Evolutionary conservation across 2,329 filamentous ascomycete genomes (phyloP).

Genomic region (Trichoderma sp.): DNA sequence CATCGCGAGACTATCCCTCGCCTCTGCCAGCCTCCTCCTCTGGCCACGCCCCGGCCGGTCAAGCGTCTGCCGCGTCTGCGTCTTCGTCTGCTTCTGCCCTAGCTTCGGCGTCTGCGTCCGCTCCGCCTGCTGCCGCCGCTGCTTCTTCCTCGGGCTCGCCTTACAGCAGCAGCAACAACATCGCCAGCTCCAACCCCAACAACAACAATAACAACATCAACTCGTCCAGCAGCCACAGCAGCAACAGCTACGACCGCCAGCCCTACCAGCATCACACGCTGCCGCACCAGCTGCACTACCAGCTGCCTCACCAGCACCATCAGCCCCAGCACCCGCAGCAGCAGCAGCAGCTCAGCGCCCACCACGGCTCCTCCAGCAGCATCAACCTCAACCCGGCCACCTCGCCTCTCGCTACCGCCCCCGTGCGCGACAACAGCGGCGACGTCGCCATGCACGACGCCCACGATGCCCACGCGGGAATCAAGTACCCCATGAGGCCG

Average conservation of each 20-base stretch:
- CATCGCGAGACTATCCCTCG: constrained; percentile 48
- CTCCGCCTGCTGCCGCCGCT: neutral
- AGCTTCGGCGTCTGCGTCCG: neutral
- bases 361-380: constrained; percentile 43
- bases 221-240: neutral
- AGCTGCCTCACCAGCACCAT: neutral
- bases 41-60: neutral
- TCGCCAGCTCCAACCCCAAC: neutral
- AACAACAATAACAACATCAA: neutral
- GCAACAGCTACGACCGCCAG: constrained; percentile 11
- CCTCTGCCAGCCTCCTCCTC: constrained; percentile 1
- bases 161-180: neutral
- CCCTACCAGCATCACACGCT: neutral
- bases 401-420: constrained; percentile 49
- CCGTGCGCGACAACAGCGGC: constrained; percentile 68
- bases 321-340: neutral
- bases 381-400: constrained; percentile 53
- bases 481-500: constrained; percentile 82
- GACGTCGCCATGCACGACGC: constrained; percentile 86
- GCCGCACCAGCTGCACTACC: constrained; percentile 21
- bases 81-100: neutral
- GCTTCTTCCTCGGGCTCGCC: neutral
- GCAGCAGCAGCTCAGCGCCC: constrained; percentile 46
- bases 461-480: constrained; percentile 77
- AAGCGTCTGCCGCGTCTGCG: constrained; percentile 42